Evolutionary conservation across 495 filamentous ascomycete species (phyloP).

Genomic region (Xylaria intraflava): DNA sequence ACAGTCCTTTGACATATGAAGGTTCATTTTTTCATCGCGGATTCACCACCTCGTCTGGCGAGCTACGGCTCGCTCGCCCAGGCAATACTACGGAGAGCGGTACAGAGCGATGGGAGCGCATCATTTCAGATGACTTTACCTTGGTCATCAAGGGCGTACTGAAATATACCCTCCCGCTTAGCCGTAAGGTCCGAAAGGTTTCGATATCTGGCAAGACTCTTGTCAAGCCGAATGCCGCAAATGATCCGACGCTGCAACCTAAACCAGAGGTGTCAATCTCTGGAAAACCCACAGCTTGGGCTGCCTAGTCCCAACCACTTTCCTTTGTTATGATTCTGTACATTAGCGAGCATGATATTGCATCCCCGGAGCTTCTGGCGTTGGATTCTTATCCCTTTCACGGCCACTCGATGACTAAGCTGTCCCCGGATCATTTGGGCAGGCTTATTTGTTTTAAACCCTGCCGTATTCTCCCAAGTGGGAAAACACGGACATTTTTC

Average conservation of each 20-base stretch:
- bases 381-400: constrained; percentile 22
- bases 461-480: constrained; percentile 12
- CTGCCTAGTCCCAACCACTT: constrained; percentile 20
- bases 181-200: constrained; percentile 53
- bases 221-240: constrained; percentile 45
- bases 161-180: constrained; percentile 83
- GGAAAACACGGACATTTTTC: constrained; percentile 17
- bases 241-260: constrained; percentile 32
- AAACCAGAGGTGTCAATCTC: constrained; percentile 24
- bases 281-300: constrained; percentile 19
- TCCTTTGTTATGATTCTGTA: constrained; percentile 27
- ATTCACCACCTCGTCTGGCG: constrained; percentile 63
- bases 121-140: constrained; percentile 85
- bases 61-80: constrained; percentile 70
- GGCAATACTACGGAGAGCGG: constrained; percentile 88
- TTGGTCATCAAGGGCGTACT: constrained; percentile 83
- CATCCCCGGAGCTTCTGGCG: constrained; percentile 28
- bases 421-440: constrained; percentile 4
- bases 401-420: constrained; percentile 1
- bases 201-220: constrained; percentile 44
- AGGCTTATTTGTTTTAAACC: constrained; percentile 10
- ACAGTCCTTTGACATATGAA: constrained; percentile 81
- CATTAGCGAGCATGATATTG: constrained; percentile 28
- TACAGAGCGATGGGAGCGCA: constrained; percentile 83
- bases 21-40: constrained; percentile 71